Conservation (phyloP, 2,329 filamentous ascomycete species). For the Ophiostoma pallidulum region DNA sequence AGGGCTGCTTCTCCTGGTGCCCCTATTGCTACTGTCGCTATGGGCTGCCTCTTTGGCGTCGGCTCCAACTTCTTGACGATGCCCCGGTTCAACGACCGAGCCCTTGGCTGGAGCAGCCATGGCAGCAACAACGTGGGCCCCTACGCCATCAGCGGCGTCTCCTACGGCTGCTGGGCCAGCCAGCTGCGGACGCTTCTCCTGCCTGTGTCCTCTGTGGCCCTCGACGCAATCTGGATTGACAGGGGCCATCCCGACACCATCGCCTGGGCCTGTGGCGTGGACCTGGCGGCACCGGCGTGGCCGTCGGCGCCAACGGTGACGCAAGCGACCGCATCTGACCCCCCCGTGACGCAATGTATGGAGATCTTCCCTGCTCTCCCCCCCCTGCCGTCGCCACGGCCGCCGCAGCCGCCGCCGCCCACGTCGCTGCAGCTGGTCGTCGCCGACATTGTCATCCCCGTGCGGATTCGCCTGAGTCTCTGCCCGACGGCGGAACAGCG, state of each 20-base stretch:
- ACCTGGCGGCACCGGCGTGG: background rate
- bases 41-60: no score
- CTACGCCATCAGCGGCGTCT: background rate
- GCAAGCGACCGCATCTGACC: no score
- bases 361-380: no score
- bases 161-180: constrained; percentile 12
- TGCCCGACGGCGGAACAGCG: background rate
- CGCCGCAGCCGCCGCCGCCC: background rate
- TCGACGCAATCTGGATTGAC: constrained; percentile 16
- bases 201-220: constrained; percentile 9
- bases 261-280: constrained; percentile 12
- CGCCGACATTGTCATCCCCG: constrained; percentile 14
- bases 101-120: background rate
- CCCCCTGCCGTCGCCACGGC: background rate
- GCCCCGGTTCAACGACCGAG: no score
- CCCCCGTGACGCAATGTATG: no score
- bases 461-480: background rate
- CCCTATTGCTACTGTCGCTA: no score
- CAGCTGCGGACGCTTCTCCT: constrained; percentile 6
- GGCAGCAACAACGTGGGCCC: background rate
- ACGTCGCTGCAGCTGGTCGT: constrained; percentile 10
- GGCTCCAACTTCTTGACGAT: no score
- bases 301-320: background rate
- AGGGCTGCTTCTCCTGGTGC: no score
- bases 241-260: constrained; percentile 13